Evolutionary conservation across 75 land plant genomes (phyloP), one percentile per base, ranked within the genome.

Genomic region (Cryptomeria japonica): DNA sequence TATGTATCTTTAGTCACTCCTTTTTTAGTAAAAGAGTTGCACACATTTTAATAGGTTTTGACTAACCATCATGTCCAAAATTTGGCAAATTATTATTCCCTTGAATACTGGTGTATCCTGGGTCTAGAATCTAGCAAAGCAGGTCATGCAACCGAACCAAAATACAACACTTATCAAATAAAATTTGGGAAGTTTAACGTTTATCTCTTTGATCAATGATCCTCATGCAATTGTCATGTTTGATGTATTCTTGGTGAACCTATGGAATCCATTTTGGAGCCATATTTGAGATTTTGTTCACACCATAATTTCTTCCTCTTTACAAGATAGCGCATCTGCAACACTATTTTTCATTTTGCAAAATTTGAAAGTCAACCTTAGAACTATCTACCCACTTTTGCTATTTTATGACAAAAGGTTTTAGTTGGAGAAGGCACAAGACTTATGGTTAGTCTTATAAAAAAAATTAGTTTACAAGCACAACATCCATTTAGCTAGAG

Each of bases 301-400:
- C 12, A 9, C 53, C 9, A 51, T 12, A 6, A 18, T 68, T 22
- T 68, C 73, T n/a, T 19, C 73, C 1, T 22, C 6, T 25, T 68
- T 68, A 7, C 25, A 7, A 25, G 25, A 68, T 19, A 68, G 22
- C 0, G 31, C 31, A n/a, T 68, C 73, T 25, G 83, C 87, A 25
- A 72, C 89, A 39, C 0, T 6, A 28, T 89, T 89, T 0, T 14
- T 64, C 39, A 68, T 85, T 86, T 8, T 53, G 41, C 34, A 37
- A 89, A 42, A n/a, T n/a, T n/a, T n/a, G n/a, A n/a, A n/a, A n/a
- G n/a, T 89, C 87, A 55, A 14, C 61, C 34, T 86, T 10, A 14
- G 86, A 28, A 36, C 80, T 89, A 0, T 32, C 10, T 36, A 88
- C 19, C 86, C 89, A 84, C 7, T 51, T 51, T 51, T 51, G 12